Percentiles rank a stretch among this genome's conserved stretches.
phyloP scores from a whole-genome alignment of 106 monocot genomes.

The Cymbidium sinense region DNA sequence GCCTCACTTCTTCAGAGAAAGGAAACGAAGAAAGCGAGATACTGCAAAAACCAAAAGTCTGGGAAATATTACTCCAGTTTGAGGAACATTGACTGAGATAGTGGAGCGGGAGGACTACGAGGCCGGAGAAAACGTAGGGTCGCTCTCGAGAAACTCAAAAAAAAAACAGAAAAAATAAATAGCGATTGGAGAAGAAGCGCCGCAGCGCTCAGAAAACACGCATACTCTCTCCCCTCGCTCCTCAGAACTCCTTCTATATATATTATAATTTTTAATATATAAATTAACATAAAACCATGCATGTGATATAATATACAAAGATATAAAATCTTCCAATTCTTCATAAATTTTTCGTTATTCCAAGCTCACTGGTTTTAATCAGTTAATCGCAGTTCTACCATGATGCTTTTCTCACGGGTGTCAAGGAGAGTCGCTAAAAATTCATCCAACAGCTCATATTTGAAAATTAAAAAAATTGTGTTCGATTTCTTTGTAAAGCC shows the following conservation, averaged over 20 bases:
- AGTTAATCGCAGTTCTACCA: too few relatives aligned
- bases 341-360: too few relatives aligned
- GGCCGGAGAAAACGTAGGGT: not conserved
- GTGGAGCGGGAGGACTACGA: not conserved
- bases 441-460: too few relatives aligned
- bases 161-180: not conserved
- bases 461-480: too few relatives aligned
- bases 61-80: not conserved
- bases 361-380: too few relatives aligned
- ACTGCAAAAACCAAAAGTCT: not conserved
- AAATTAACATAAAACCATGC: too few relatives aligned
- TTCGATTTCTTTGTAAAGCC: too few relatives aligned
- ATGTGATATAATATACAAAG: too few relatives aligned
- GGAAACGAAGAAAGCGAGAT: not conserved
- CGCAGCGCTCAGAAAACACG: constrained; percentile 5
- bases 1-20: not conserved
- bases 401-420: too few relatives aligned
- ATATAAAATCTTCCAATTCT: too few relatives aligned
- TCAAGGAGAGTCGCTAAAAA: too few relatives aligned
- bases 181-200: not conserved
- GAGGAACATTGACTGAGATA: not conserved
- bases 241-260: not conserved
- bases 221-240: not conserved
- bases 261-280: too few relatives aligned
- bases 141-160: not conserved